These are phyloP conservation scores for Annona cherimola DNA, from an alignment of 164 flowering plant species.

Conservation along the genomic window DNA sequence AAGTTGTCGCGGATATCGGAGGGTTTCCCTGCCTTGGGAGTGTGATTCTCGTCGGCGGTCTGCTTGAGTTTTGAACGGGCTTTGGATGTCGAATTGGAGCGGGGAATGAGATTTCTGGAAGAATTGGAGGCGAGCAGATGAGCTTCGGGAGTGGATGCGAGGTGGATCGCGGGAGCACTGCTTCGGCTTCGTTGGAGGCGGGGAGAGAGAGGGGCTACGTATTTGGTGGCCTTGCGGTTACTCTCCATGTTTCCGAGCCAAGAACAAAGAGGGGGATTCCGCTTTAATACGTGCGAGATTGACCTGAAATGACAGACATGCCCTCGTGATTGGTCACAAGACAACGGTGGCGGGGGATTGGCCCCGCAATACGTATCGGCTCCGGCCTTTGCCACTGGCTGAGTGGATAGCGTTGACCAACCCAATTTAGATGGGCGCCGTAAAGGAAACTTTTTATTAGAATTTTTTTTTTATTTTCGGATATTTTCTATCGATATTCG, in stretches of 20 bases:
- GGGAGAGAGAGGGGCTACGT: conserved; percentile 20
- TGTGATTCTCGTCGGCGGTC: conserved; percentile 7
- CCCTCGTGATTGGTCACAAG: neutral
- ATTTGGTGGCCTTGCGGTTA: conserved; percentile 5
- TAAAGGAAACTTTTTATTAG: no score
- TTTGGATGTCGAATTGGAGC: conserved; percentile 34
- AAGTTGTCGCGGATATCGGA: conserved; percentile 5
- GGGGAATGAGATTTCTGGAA: conserved; percentile 3
- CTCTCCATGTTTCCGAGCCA: neutral
- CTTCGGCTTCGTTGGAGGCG: conserved; percentile 28
- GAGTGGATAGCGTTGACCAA: no score
- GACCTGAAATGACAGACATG: neutral
- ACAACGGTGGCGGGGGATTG: no score
- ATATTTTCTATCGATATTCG: no score
- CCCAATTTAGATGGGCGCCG: no score
- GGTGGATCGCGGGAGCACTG: conserved; percentile 12
- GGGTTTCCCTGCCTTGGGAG: conserved; percentile 5
- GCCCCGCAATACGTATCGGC: no score
- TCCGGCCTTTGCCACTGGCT: no score
- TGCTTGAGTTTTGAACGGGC: conserved; percentile 4
- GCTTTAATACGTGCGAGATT: neutral
- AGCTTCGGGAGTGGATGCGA: conserved; percentile 1
- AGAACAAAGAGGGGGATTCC: neutral
- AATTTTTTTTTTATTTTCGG: no score
- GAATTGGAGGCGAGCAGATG: conserved; percentile 8